Percentiles rank a stretch among this genome's conserved stretches.
These are phyloP conservation scores for Hordeum pubiflorum DNA, from an alignment of 202 grass and related monocot genomes.

Conservation along the genomic window DNA sequence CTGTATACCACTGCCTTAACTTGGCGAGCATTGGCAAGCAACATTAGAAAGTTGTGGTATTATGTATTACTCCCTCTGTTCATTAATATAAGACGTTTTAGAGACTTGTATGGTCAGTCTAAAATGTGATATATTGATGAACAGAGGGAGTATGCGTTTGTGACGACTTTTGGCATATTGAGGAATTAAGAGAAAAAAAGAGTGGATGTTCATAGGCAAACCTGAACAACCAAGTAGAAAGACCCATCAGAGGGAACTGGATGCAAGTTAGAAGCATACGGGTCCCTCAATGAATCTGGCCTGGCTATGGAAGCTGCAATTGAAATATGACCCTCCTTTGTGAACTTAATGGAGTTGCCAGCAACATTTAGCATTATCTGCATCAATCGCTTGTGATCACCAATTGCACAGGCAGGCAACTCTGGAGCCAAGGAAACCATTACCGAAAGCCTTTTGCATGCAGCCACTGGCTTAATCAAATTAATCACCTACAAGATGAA, in stretches of 20 bases:
- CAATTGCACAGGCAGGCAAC: slow-evolving; percentile 55
- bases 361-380: slow-evolving; percentile 75
- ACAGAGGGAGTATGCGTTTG: background rate
- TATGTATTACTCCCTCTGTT: background rate
- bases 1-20: background rate
- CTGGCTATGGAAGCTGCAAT: slow-evolving; percentile 48
- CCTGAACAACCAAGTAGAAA: slow-evolving; percentile 78
- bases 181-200: background rate
- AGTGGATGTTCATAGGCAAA: slow-evolving; percentile 30
- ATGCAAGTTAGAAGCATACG: slow-evolving; percentile 41
- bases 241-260: slow-evolving; percentile 49
- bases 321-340: slow-evolving; percentile 63
- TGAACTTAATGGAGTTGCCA: slow-evolving; percentile 69
- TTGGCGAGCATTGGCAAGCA: slow-evolving; percentile 10
- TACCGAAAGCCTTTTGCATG: slow-evolving; percentile 53
- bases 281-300: slow-evolving; percentile 44
- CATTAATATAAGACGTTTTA: too few relatives aligned
- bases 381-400: slow-evolving; percentile 66
- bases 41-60: background rate
- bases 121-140: too few relatives aligned
- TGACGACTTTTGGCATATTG: background rate
- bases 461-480: slow-evolving; percentile 77
- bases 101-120: too few relatives aligned
- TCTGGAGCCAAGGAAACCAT: slow-evolving; percentile 58
- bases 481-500: slow-evolving; percentile 60